Base-by-base conservation (phyloP, 306 rosid genomes). In the Hylodesmum podocarpum region DNA sequence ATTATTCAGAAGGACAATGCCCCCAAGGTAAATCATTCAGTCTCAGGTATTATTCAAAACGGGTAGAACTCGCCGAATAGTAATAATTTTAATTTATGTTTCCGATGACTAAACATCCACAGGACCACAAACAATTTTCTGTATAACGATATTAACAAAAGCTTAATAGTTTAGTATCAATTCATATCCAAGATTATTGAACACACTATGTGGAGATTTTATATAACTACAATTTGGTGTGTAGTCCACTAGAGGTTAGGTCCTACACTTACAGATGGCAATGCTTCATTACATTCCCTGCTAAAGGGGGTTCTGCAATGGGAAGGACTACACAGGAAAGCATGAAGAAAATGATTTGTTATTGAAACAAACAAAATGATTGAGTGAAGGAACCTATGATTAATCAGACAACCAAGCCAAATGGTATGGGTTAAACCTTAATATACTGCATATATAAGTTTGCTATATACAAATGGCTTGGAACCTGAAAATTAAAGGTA, bases 401-500 rank as follows among this genome's bases (percentile, higher is more conserved):
- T 74, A 68, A 79, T 83, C 74, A 62, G 71, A 51, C 4, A 31
- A 79, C 84, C 71, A 34, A 72, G 82, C 53, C 72, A 75, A 64
- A 70, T 70, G 82, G 61, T 84, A 65, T 63, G 76, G 76, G 82
- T 57, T 71, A 80, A 84, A 80, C 80, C 80, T 59, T 47, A 74
- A 64, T 34, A 66, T 72, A 80, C 66, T 71, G 67, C 72, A 84
- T 74, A 68, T 75, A 73, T 76, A 78, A 76, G 80, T 36, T 76
- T 71, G 61, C 84, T 80, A 80, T 80, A 80, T 72, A 84, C 87
- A 84, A 58, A 78, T 70, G 81, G 84, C 80, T 80, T 71, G 70
- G 80, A 71, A 71, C 80, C 74, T 71, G 84, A 57, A 84, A 80
- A 80, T 85, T 75, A 62, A 86, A 71, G 65, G 61, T 39, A 67